Percentiles rank a stretch among this genome's conserved stretches.
phyloP scores from a whole-genome alignment of 2,329 filamentous ascomycete genomes.

The Tolypocladium guangdongense region DNA sequence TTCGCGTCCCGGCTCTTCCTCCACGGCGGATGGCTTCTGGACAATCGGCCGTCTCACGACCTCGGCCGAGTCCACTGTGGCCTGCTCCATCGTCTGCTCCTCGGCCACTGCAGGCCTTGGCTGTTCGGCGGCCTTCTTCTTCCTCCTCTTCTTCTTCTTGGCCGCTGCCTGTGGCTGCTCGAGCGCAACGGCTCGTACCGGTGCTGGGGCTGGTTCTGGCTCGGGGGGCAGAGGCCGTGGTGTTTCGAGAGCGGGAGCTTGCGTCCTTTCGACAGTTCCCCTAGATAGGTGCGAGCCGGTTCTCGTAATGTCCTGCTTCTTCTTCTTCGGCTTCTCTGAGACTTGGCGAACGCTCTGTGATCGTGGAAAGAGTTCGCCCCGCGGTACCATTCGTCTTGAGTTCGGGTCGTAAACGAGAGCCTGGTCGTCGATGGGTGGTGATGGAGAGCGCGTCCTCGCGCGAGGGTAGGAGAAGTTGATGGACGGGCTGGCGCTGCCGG shows the following conservation, averaged over 20 bases:
- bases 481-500: conserved; percentile 38
- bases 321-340: conserved; percentile 29
- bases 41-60: conserved; percentile 4
- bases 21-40: conserved; percentile 33
- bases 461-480: conserved; percentile 51
- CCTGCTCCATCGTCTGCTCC: background rate
- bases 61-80: background rate
- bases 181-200: background rate
- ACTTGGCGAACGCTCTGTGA: conserved; percentile 30
- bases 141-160: conserved; percentile 6
- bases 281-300: conserved; percentile 36
- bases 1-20: conserved; percentile 33
- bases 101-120: background rate
- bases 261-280: conserved; percentile 42
- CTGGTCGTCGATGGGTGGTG: conserved; percentile 21
- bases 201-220: background rate
- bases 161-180: background rate
- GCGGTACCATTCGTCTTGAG: conserved; percentile 50
- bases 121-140: background rate
- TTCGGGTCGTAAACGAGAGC: conserved; percentile 54
- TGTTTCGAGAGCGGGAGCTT: conserved; percentile 33
- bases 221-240: conserved; percentile 1
- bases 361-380: conserved; percentile 27
- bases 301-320: conserved; percentile 26
- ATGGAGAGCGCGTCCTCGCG: conserved; percentile 22